Evolutionary conservation across 148 eudicot species (phyloP), one percentile per base, ranked within the genome.

Genomic region (Silene uniflora): DNA sequence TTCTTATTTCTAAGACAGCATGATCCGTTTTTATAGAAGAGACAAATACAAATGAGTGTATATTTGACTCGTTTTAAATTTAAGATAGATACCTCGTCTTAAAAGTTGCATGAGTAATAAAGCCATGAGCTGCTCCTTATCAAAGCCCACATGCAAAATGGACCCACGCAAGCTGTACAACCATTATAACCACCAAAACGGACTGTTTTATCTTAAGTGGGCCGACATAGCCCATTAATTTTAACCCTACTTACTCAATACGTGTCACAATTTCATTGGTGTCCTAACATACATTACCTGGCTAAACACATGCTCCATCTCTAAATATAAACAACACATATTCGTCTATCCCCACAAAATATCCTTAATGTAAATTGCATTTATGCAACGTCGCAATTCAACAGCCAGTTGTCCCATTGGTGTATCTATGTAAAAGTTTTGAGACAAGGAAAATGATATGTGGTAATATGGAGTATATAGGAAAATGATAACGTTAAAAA

Each of bases 151-250:
- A 44, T 76, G 79, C 47, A 17, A 32, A 14, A 4, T 25, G 73
- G 66, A 12, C 78, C 78, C 62, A 47, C 69, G 24, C 67, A 12
- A 70, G 75, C 69, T 70, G 79, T 76, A 69, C 47, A 76, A 29
- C 22, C 62, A 54, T 67, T 19, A 44, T 39, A 67, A 63, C 69
- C 21, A 62, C 44, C 44, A 39, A 39, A 56, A 19, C 44, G 44
- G 9, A 19, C 62, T 7, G 4, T 29, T 27, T 22, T 11, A 16
- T 7, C 60, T 16, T 21, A 6, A 60, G 35, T 23, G n/a, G 69
- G 62, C 67, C 78, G 65, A 76, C 73, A 76, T 4, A 35, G 13
- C 18, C 70, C 14, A 16, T 56, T 19, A 67, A 67, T 21, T 22
- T 1, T 7, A 7, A 35, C 56, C 73, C 73, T 32, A 76, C 66